Base-by-base conservation (phyloP, 2,329 filamentous ascomycete species). In the Pyrenochaeta sp. region DNA sequence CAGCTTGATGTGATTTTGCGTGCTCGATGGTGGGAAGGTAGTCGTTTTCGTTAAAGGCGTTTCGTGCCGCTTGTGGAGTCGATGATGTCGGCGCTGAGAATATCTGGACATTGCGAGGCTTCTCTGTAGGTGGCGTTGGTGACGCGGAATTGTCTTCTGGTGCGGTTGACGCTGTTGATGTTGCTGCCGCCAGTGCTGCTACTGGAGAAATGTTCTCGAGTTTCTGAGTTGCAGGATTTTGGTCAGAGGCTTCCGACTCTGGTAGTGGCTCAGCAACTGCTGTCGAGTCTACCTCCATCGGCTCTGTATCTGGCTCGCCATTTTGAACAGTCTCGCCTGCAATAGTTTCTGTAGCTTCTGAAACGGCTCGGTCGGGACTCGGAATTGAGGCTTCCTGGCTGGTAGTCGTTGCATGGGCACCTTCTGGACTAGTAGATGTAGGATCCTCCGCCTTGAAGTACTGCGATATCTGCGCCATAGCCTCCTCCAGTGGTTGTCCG, bases 401-500 rank as follows among this genome's bases (percentile, higher is more conserved):
- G 55, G 71, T 49, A 50, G 65, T 67, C 13, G 58, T 65, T 22
- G 72, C 62, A 62, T 74, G 73, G 10, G 69, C 72, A 43, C 72
- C 64, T 52, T 69, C 66, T 32, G 71, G 71, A 42, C 70, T 65
- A 46, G 59, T 64, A 25, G 67, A 39, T 52, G 58, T 53, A 50
- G 64, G 64, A 7, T 79, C 73, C 5, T 77, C 71, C 25, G 75
- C 72, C 50, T 85, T 87, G 77, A 96, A 96, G 72, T 91, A 93
- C 63, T 87, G 82, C 24, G 86, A 85, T 61, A 98, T 97, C 71
- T 94, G 85, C 46, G 83, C 81, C 88, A 97, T 92, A 9, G 94
- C 94, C 62, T 94, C 91, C 66, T 92, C 91, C 28, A 98, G 79
- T 2, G 93, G 93, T 73, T 87, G 87, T 12, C 90, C 88, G 6